These are phyloP conservation scores for Tricladium varicosporioides DNA, from an alignment of 2,329 filamentous ascomycete genomes.

Conservation along the genomic window DNA sequence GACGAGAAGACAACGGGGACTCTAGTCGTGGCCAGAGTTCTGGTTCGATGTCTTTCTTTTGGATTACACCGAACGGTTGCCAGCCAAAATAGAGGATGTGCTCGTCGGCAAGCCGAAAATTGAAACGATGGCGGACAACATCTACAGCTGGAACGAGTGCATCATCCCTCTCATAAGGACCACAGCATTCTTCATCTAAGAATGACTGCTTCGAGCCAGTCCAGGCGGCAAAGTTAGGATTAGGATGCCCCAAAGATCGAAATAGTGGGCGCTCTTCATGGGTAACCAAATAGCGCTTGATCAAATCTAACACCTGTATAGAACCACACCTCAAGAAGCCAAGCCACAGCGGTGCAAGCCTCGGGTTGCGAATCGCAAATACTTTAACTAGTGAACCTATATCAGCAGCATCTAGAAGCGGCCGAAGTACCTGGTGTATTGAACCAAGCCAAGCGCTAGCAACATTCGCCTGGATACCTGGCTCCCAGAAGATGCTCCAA, in stretches of 20 bases:
- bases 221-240: constrained; percentile 54
- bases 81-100: neutral
- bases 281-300: constrained; percentile 5
- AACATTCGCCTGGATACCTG: constrained; percentile 7
- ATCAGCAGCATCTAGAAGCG: constrained; percentile 3
- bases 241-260: constrained; percentile 1
- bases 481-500: constrained; percentile 8
- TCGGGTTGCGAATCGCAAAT: constrained; percentile 1
- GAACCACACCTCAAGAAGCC: constrained; percentile 5
- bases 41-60: neutral
- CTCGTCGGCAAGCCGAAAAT: constrained; percentile 2
- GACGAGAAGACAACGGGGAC: neutral
- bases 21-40: neutral
- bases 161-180: neutral
- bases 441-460: constrained; percentile 6
- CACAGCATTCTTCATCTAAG: constrained; percentile 3
- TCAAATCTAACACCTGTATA: constrained; percentile 3
- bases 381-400: constrained; percentile 1
- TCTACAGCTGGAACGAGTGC: neutral
- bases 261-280: neutral
- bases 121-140: constrained; percentile 4
- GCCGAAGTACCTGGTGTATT: constrained; percentile 1
- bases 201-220: constrained; percentile 38
- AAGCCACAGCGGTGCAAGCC: constrained; percentile 9
- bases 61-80: neutral